Conservation (phyloP, 2,329 filamentous ascomycete species). For the Corniculantispora saksenae region DNA sequence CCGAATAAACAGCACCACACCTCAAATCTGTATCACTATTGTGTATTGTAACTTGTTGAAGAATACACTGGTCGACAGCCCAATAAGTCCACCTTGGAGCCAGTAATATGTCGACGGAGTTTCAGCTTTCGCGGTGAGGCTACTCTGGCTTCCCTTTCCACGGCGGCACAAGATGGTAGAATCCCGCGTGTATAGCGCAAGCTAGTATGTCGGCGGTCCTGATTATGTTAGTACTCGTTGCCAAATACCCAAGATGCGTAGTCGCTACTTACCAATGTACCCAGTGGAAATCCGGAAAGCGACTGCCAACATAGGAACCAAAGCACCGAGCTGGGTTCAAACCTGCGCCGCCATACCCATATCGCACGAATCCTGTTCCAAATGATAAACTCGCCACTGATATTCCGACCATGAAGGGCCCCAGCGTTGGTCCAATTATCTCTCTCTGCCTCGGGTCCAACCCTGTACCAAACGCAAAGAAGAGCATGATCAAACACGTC, state of each 20-base stretch:
- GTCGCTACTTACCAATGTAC: conserved; percentile 27
- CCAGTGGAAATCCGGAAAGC: conserved; percentile 29
- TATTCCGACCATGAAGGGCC: conserved; percentile 50
- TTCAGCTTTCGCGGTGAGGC: too few species aligned
- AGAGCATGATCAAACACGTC: conserved; percentile 46
- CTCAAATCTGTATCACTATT: neutral
- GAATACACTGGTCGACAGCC: too few species aligned
- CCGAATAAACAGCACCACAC: too few species aligned
- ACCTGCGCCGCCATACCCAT: conserved; percentile 27
- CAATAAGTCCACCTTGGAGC: too few species aligned
- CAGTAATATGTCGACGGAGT: too few species aligned
- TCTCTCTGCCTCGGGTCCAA: conserved; percentile 52
- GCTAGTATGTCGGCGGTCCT: conserved; percentile 6
- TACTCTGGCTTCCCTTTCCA: neutral
- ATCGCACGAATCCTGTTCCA: conserved; percentile 31
- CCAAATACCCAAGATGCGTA: neutral
- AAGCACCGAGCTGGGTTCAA: conserved; percentile 29
- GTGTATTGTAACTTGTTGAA: neutral
- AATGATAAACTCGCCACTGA: conserved; percentile 39
- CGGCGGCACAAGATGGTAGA: conserved; percentile 5
- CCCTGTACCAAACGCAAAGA: conserved; percentile 55
- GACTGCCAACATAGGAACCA: conserved; percentile 25
- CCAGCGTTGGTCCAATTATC: conserved; percentile 50
- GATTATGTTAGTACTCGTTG: neutral
- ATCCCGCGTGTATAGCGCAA: neutral